Evolutionary conservation across 2,329 filamentous ascomycete genomes (phyloP), one percentile per base, ranked within the genome.

Genomic region (Neopestalotiopsis sp.): DNA sequence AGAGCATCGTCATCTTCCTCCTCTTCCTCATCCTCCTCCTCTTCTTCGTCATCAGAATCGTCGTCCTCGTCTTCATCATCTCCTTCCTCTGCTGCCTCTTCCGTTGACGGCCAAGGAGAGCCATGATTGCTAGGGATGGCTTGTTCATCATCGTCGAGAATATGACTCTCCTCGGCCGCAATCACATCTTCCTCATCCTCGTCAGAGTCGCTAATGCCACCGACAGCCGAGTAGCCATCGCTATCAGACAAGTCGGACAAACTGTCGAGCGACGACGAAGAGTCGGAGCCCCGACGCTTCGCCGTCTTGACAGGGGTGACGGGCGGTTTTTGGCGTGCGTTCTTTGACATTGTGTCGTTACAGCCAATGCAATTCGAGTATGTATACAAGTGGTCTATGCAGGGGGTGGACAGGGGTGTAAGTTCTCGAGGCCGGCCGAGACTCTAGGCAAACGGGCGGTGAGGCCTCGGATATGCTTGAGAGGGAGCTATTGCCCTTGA

Each of bases 151-250:
- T 85, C 81, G 68, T 80, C 80, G 69, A 93, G 84, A 71, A 95
- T 93, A 74, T 91, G 89, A 79, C 90, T 86, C 83, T 94, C 93
- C 87, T 96, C 93, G 84, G 90, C 87, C 85, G 90, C 89, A 76
- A 92, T 88, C 68, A 95, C 89, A 85, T 93, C 89, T 72, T 92
- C 89, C 79, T 95, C 91, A 78, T 95, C 93, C 72, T 94, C 88
- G 67, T 88, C 93, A 12, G 89, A 91, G 74, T 95, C 93, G 73
- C 89, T 93, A 70, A 97, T 91, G 65, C 94, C 89, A 77, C 95
- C 92, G 69, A 97, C 91, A 49, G 86, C 92, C 1, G 90, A 92
- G 79, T 94, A 94, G 68, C 89, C 91, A 66, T 87, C 87, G 75
- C 94, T 92, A 69, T 94, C 92, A 70, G 88, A 91, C 5, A 90